A percentile compares a stretch with the other conserved stretches of the same genome.
phyloP scores from a whole-genome alignment of 805 yeast species.

The Monosporozyma aquatica region DNA sequence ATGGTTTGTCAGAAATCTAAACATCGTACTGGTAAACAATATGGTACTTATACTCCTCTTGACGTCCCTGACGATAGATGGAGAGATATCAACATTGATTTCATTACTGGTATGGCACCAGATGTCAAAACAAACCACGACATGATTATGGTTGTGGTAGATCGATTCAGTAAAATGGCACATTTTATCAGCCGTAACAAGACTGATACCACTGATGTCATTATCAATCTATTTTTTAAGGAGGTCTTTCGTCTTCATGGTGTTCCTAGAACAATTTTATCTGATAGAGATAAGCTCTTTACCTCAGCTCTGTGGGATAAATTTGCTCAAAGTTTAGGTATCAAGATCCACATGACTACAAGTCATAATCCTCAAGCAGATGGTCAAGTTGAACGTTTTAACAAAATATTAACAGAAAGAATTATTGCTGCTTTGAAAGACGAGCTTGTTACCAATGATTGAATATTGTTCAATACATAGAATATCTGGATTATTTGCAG shows the following conservation, averaged over 20 bases:
- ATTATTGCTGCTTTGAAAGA: background rate
- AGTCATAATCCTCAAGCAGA: constrained; percentile 1
- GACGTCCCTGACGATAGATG: background rate
- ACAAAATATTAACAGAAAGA: background rate
- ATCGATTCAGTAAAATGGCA: constrained; percentile 2
- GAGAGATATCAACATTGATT: background rate
- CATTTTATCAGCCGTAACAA: background rate
- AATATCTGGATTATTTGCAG: background rate
- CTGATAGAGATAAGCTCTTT: constrained; percentile 1
- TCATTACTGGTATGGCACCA: background rate
- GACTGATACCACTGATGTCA: background rate
- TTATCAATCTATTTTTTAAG: background rate
- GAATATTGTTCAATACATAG: background rate
- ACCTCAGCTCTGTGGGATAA: background rate
- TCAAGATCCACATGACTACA: background rate
- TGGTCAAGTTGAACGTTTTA: constrained; percentile 2
- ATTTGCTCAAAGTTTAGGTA: constrained; percentile 3
- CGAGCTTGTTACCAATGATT: too few species aligned
- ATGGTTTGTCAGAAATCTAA: background rate
- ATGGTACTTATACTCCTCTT: background rate
- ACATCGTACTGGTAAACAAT: background rate
- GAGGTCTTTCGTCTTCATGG: background rate
- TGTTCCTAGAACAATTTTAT: background rate
- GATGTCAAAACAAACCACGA: background rate
- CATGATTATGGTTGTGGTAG: constrained; percentile 1